Percentiles rank a stretch among this genome's conserved stretches.
These are phyloP conservation scores for Microstegium vimineum DNA, from an alignment of 176 grass and related monocot species.

Conservation along the genomic window DNA sequence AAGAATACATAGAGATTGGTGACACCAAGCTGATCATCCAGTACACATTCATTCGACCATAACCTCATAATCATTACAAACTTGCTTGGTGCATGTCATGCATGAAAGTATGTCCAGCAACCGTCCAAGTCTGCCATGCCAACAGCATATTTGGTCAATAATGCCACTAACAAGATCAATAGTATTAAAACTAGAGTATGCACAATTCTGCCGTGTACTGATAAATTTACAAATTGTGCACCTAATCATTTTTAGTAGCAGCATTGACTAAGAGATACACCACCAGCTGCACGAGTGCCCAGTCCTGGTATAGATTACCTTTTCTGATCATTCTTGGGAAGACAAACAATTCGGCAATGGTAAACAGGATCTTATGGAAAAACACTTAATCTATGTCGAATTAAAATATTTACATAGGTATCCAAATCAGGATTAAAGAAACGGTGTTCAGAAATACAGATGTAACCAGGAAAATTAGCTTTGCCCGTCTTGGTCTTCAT, in stretches of 20 bases:
- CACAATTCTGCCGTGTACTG: neutral
- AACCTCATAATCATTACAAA: neutral
- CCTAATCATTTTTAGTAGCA: neutral
- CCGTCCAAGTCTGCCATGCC: conserved; percentile 37
- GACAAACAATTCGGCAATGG: neutral
- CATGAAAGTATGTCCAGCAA: conserved; percentile 23
- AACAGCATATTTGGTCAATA: conserved; percentile 27
- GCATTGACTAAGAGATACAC: conserved; percentile 13
- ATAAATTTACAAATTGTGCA: conserved; percentile 24
- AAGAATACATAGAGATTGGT: neutral
- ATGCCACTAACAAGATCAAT: conserved; percentile 16
- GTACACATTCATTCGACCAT: neutral
- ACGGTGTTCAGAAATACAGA: neutral
- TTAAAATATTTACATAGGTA: neutral
- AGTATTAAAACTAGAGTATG: neutral
- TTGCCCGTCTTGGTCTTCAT: neutral
- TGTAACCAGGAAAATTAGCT: neutral
- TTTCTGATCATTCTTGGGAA: conserved; percentile 22
- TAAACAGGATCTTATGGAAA: conserved; percentile 16
- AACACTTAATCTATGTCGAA: neutral
- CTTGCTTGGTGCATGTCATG: neutral
- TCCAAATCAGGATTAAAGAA: conserved; percentile 9
- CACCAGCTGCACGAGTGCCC: neutral
- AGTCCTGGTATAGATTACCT: conserved; percentile 27
- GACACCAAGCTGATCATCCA: too few species aligned